Conservation (phyloP, 78 protist genomes). For the slime mould (Dictyostelium discoideum) region dicty_2.7 NC_007090.3:1637501-1638000, state of each 20-base stretch:
- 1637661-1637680: slow-evolving; percentile 77
- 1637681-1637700: slow-evolving; percentile 45
- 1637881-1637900: neutral
- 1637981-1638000: neutral
- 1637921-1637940: neutral
- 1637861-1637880: no score
- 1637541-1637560: slow-evolving; percentile 50
- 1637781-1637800: no score
- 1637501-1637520: slow-evolving; percentile 44
- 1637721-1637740: slow-evolving; percentile 72
- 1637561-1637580: slow-evolving; percentile 60
- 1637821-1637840: no score
- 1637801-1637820: no score
- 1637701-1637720: slow-evolving; percentile 69
- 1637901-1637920: neutral
- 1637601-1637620: slow-evolving; percentile 51
- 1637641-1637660: slow-evolving; percentile 32
- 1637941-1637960: neutral
- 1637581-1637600: slow-evolving; percentile 77
- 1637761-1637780: no score
- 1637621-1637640: slow-evolving; percentile 43
- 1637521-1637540: slow-evolving; percentile 48
- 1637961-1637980: neutral
- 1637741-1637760: neutral
- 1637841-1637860: no score